Base-by-base conservation (phyloP, 352 stramenopile species). In the Globisporangium nagaii region DNA sequence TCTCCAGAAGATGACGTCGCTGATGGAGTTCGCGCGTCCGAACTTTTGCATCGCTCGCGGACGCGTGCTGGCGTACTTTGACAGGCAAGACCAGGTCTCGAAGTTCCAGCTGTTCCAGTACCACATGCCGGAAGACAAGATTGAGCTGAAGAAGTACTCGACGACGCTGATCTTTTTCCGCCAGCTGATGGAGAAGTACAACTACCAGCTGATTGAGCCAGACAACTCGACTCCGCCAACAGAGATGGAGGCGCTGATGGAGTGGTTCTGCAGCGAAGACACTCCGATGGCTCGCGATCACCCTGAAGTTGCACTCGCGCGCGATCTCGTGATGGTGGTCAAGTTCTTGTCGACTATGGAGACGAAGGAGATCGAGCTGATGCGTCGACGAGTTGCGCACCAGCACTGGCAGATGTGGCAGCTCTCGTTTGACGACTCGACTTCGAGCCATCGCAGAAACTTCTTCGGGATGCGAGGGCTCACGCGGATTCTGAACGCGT, bases 321-420 rank as follows among this genome's bases (percentile, higher is more conserved):
- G 87, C 22, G 84, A 96, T 45, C 40, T 95, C 15, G 84, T 90
- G 25, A 76, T 89, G 67, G 64, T 89, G n/a, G 80, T 89, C 20
- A 96, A 96, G 52, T 95, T 95, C 46, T 30, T 96, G 15, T 68
- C 67, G 36, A 96, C 87, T 17, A 96, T 96, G 87, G 87, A 96
- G 51, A 95, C 82, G 1, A 93, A 90, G 22, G 87, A 96, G 62
- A 78, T 93, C 9, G 87, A 96, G 45, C 63, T 95, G 1, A 92
- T 95, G 80, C 83, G 84, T 17, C 80, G 85, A 15, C 80, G 87
- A 28, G 73, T 70, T n/a, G 68, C 70, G 7, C 68, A 91, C 15
- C 70, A 86, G 31, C 74, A 87, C 46, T 95, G 84, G 80, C 84
- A 95, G 45, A 89, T 86, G 66, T 96, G 87, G 87, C 85, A 91